Percentiles rank a stretch among this genome's conserved stretches.
phyloP scores from a whole-genome alignment of 2,329 filamentous ascomycete genomes.

The Diaporthe amygdali region DNA sequence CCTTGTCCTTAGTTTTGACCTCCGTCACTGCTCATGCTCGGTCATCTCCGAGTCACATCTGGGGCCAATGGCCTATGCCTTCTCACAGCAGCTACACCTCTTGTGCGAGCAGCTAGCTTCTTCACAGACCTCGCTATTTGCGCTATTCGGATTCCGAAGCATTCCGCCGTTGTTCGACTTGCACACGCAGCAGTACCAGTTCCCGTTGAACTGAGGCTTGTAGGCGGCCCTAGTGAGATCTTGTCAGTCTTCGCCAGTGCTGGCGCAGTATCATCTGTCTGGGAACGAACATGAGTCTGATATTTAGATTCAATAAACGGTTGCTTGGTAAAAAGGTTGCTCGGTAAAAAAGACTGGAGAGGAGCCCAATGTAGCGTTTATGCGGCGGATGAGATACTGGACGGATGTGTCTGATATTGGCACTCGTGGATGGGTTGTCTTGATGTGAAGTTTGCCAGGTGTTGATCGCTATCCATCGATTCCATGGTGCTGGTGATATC shows the following conservation, averaged over 20 bases:
- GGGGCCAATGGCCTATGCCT: neutral
- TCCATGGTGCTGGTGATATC: neutral
- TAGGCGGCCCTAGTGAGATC: neutral
- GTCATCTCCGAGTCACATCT: constrained; percentile 10
- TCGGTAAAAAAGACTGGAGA: neutral
- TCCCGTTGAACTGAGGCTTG: neutral
- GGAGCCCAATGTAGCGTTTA: too few species aligned
- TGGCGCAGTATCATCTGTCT: neutral
- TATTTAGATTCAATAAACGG: neutral
- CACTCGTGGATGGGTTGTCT: neutral
- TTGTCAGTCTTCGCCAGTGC: neutral
- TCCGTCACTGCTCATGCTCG: neutral
- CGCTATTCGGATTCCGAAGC: neutral
- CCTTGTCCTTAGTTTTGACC: neutral
- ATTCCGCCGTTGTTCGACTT: neutral
- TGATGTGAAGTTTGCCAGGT: neutral
- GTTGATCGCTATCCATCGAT: neutral
- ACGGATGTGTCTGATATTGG: neutral
- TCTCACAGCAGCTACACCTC: neutral
- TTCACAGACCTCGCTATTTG: neutral
- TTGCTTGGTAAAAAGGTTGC: neutral
- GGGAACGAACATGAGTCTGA: neutral
- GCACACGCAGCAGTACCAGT: constrained; percentile 19
- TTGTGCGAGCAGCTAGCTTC: neutral
- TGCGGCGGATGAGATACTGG: neutral